Conservation (phyloP, 139 green algal species). For the Auxenochlorella pyrenoidosa region DNA sequence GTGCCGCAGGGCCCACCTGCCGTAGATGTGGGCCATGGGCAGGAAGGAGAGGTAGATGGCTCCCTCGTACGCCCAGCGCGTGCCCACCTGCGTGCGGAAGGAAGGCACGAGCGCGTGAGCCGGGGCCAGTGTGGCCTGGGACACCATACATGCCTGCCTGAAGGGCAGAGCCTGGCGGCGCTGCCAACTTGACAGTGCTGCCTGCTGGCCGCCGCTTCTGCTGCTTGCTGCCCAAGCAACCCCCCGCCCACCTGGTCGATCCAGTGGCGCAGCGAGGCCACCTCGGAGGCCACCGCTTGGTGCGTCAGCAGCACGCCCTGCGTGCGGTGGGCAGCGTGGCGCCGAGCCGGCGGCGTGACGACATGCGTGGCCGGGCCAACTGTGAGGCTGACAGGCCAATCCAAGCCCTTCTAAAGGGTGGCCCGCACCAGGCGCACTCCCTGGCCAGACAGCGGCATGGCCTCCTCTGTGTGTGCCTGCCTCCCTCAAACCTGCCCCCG, state of each 20-base stretch:
- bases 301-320: conserved; percentile 69
- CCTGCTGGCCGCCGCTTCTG: no score
- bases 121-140: no score
- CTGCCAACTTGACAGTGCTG: no score
- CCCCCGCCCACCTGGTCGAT: background rate
- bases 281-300: conserved; percentile 41
- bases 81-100: background rate
- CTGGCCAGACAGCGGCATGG: no score
- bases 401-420: no score
- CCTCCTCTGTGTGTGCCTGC: no score
- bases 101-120: no score
- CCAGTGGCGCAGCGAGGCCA: conserved; percentile 21
- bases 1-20: conserved; percentile 26
- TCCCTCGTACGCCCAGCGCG: conserved; percentile 12
- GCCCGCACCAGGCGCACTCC: no score
- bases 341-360: background rate
- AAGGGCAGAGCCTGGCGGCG: no score
- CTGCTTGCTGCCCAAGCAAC: no score
- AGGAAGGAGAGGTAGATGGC: conserved; percentile 70
- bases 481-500: no score
- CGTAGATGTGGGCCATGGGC: conserved; percentile 79
- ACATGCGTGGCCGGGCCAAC: background rate
- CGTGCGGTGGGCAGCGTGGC: background rate
- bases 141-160: no score
- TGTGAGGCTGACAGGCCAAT: background rate